These are phyloP conservation scores for Trypanosoma conorhini DNA, from an alignment of 208 protist species.

Conservation along the genomic window DNA sequence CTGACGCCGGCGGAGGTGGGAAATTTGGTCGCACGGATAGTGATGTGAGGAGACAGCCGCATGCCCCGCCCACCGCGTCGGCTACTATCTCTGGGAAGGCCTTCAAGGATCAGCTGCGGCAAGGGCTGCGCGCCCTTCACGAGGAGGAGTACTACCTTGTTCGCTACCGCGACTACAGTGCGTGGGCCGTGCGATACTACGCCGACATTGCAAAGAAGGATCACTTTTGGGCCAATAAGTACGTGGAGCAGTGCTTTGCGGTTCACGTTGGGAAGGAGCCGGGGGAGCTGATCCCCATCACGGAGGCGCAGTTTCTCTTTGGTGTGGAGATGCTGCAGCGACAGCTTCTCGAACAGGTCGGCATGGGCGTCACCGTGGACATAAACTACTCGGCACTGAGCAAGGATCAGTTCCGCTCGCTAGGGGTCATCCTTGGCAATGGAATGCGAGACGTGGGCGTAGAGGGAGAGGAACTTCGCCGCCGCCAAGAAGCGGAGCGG, in stretches of 20 bases:
- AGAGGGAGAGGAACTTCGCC: conserved; percentile 57
- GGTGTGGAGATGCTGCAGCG: conserved; percentile 76
- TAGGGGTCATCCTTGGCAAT: conserved; percentile 67
- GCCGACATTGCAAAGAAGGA: conserved; percentile 55
- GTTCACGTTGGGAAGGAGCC: conserved; percentile 80
- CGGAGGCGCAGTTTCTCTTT: conserved; percentile 78
- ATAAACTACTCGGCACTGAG: conserved; percentile 73
- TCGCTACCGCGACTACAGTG: conserved; percentile 80
- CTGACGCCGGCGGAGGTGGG: conserved; percentile 9
- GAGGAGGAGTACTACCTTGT: conserved; percentile 88
- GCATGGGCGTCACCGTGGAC: conserved; percentile 28
- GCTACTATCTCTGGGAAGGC: conserved; percentile 39
- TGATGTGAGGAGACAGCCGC: conserved; percentile 2
- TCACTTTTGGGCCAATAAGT: conserved; percentile 60
- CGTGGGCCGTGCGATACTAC: conserved; percentile 65
- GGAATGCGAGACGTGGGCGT: conserved; percentile 66
- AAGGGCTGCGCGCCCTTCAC: conserved; percentile 62
- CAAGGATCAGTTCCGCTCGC: conserved; percentile 80
- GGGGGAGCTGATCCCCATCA: conserved; percentile 74
- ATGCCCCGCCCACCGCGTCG: conserved; percentile 12
- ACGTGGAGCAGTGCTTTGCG: conserved; percentile 85
- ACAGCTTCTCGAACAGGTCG: conserved; percentile 44
- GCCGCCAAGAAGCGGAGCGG: conserved; percentile 29
- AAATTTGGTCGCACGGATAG: conserved; percentile 23
- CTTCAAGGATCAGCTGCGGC: conserved; percentile 60